Percentiles rank a stretch among this genome's conserved stretches.
Conservation (phyloP, 257 asterid species). For the Paraleonurus japonicus region DNA sequence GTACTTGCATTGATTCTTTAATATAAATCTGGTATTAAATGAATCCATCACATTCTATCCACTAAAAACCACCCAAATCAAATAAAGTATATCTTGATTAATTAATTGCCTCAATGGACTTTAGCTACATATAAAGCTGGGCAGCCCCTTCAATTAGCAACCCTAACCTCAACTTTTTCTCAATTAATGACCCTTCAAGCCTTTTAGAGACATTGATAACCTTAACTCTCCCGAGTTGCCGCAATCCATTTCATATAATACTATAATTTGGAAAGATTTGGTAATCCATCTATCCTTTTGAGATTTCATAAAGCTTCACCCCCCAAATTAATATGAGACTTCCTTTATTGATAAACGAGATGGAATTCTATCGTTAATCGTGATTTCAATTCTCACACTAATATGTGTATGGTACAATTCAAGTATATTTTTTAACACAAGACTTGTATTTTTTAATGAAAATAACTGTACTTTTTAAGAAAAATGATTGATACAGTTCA, state of each 20-base stretch:
- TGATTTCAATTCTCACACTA: no score
- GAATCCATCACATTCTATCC: conserved; percentile 42
- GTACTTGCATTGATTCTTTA: conserved; percentile 21
- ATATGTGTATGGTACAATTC: no score
- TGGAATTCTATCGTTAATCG: no score
- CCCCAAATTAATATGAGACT: no score
- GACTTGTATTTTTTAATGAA: no score
- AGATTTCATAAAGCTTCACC: conserved; percentile 21
- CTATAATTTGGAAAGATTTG: neutral
- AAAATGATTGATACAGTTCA: no score
- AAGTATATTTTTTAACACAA: no score
- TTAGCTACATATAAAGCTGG: conserved; percentile 18
- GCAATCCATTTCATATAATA: neutral
- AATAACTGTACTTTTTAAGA: no score
- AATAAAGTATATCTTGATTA: neutral
- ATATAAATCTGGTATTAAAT: neutral
- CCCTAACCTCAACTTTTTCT: conserved; percentile 30
- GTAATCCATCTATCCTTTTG: conserved; percentile 7
- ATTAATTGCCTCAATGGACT: conserved; percentile 18
- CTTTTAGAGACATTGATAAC: conserved; percentile 38
- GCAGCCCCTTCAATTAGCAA: conserved; percentile 17
- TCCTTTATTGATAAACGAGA: no score
- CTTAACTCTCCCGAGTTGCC: conserved; percentile 25
- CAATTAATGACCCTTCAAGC: conserved; percentile 40
- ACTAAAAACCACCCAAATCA: conserved; percentile 23